Evolutionary conservation across 164 flowering plant species (phyloP).

Genomic region (Litsea cubeba): DNA sequence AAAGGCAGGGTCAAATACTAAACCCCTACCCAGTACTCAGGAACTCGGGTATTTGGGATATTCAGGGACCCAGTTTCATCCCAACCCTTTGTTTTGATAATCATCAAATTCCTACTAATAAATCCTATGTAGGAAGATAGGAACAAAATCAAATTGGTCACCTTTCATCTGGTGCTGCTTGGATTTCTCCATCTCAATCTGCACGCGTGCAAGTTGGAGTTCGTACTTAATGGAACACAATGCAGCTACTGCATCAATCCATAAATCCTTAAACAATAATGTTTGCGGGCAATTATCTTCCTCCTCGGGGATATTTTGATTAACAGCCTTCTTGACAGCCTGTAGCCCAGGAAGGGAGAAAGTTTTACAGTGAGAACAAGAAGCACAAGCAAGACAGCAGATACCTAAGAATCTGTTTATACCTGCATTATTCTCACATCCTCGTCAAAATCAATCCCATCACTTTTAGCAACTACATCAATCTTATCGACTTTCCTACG

Average conservation of each 20-base stretch:
- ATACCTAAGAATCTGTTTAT: not conserved
- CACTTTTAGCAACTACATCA: not conserved
- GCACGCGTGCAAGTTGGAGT: conserved; percentile 42
- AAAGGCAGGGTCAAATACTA: too few species aligned
- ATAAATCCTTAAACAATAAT: conserved; percentile 60
- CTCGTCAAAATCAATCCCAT: not conserved
- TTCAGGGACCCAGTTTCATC: too few species aligned
- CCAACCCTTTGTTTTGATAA: not conserved
- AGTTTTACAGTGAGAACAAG: not conserved
- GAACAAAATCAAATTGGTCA: not conserved
- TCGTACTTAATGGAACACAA: conserved; percentile 56
- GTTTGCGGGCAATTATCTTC: conserved; percentile 38
- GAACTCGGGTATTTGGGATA: too few species aligned
- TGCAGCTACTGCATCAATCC: conserved; percentile 95
- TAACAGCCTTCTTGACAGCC: conserved; percentile 56
- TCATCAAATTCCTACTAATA: not conserved
- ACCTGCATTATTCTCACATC: not conserved
- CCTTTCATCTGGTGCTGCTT: conserved; percentile 6
- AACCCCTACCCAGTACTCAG: too few species aligned
- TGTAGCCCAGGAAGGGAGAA: conserved; percentile 20
- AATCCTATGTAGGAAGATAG: not conserved
- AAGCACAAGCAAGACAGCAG: not conserved
- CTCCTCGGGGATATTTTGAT: conserved; percentile 42
- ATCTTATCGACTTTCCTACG: not conserved
- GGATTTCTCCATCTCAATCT: conserved; percentile 10